These are phyloP conservation scores for Podospora pseudocomata DNA, from an alignment of 495 filamentous ascomycete species.

Conservation along the genomic window DNA sequence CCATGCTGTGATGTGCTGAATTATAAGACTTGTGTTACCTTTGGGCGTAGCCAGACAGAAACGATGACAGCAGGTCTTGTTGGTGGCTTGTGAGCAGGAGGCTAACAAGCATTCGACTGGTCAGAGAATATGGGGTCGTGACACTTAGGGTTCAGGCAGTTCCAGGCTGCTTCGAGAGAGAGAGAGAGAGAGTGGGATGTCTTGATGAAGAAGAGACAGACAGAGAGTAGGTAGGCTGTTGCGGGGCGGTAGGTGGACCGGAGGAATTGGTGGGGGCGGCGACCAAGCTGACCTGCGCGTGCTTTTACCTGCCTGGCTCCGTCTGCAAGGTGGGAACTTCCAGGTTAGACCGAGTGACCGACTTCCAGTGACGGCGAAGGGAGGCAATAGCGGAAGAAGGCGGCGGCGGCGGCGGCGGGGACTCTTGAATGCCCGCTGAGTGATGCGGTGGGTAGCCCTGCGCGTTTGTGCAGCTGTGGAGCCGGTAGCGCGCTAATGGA, in stretches of 20 bases:
- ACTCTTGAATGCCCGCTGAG: background rate
- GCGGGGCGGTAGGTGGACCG: background rate
- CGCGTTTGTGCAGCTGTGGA: slow-evolving; percentile 30
- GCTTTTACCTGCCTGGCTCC: background rate
- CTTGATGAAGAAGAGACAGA: background rate
- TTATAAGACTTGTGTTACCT: slow-evolving; percentile 3
- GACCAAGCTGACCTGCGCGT: background rate
- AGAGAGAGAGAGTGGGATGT: background rate
- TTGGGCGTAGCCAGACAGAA: background rate
- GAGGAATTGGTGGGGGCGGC: background rate
- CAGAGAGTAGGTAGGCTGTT: background rate
- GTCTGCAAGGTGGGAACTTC: too few species aligned
- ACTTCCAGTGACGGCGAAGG: background rate
- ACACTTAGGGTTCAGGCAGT: background rate
- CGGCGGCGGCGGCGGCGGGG: slow-evolving; percentile 8
- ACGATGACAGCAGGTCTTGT: background rate
- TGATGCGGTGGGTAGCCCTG: background rate
- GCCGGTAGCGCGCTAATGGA: slow-evolving; percentile 21
- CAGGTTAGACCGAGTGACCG: too few species aligned
- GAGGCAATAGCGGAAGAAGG: background rate
- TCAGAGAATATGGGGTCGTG: background rate
- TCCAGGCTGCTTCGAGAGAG: background rate
- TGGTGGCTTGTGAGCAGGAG: background rate
- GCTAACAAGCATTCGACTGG: background rate
- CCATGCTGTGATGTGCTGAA: slow-evolving; percentile 22